These are phyloP conservation scores for Umbelopsis sp. DNA, from an alignment of 192 early-diverging fungal species.

Conservation along the genomic window DNA sequence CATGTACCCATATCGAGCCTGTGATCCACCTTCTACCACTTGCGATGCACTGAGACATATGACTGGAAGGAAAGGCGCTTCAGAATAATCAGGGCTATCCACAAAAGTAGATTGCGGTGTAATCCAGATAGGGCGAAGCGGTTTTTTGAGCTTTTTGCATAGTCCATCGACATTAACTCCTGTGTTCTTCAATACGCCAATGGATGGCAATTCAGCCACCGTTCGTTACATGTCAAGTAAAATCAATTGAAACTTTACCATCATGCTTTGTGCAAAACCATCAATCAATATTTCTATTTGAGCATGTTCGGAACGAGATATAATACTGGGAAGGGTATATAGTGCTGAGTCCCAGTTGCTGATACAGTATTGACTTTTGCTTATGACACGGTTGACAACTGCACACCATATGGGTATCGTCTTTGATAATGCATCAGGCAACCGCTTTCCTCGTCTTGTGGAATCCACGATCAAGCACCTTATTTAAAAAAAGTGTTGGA, in stretches of 20 bases:
- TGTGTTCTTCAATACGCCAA: constrained; percentile 29
- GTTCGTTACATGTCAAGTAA: background rate
- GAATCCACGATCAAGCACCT: constrained; percentile 89
- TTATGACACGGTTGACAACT: constrained; percentile 66
- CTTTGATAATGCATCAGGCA: constrained; percentile 84
- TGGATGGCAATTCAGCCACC: too few species aligned
- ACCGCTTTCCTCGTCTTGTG: constrained; percentile 79
- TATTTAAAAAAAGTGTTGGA: too few species aligned
- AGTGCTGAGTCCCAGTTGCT: constrained; percentile 59
- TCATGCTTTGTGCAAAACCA: constrained; percentile 58
- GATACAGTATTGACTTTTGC: background rate
- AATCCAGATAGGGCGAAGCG: constrained; percentile 85
- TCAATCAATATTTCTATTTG: constrained; percentile 66
- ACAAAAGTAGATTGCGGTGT: constrained; percentile 61
- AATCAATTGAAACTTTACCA: constrained; percentile 33
- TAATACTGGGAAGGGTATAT: constrained; percentile 62
- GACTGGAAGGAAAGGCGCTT: constrained; percentile 70
- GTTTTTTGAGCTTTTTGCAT: constrained; percentile 51
- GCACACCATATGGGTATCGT: constrained; percentile 92
- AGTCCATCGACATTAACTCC: constrained; percentile 43
- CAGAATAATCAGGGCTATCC: constrained; percentile 48
- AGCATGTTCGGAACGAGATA: constrained; percentile 70
- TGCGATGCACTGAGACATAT: constrained; percentile 79
- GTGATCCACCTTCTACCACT: constrained; percentile 36
- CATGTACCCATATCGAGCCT: constrained; percentile 52